Base-by-base conservation (phyloP, 1,284 basidiomycete species). In the Tylopilus sp. region DNA sequence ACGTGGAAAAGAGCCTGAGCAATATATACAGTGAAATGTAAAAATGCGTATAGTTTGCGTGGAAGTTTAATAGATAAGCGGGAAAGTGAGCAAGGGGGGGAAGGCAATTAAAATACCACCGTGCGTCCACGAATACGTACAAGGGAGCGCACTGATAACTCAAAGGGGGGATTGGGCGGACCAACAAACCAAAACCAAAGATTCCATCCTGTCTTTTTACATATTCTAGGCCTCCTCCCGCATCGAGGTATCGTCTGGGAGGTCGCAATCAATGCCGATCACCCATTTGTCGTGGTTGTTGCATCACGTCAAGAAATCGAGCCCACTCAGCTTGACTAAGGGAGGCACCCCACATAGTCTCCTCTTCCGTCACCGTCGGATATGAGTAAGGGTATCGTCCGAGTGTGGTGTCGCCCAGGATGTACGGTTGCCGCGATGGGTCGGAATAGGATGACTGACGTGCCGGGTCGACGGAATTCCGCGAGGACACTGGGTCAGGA, bases 241-340 rank as follows among this genome's bases (percentile, higher is more conserved):
- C 47, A 33, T 46, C 41, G 41, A 57, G 44, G 47, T 46, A 41
- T 60, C 41, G 41, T 54, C n/a, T 15, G 36, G 26, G 41, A 35
- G 39, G 52, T 49, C 49, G 28, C 48, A 40, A 46, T 61, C 52
- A 65, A 40, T 59, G 64, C 53, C 65, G 64, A 48, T 58, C 67
- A 25, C 57, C 52, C 38, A 64, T 53, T 35, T 65, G 62, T 51
- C 60, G 64, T 59, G 73, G 66, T 10, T 70, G 67, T 55, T 74
- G 72, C 66, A 76, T 71, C 30, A 69, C 74, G 52, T 74, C 68
- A 53, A 77, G 60, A 55, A 78, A 76, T 51, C 69, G 69, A 44
- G 68, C 61, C 75, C 75, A 82, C 61, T 82, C 80, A 34, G 76
- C 74, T 53, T 80, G 79, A 40, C 74, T 79, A 56, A 82, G 78